These are phyloP conservation scores for Tuber melanosporum DNA, from an alignment of 495 filamentous ascomycete genomes.

Conservation along the genomic window DNA sequence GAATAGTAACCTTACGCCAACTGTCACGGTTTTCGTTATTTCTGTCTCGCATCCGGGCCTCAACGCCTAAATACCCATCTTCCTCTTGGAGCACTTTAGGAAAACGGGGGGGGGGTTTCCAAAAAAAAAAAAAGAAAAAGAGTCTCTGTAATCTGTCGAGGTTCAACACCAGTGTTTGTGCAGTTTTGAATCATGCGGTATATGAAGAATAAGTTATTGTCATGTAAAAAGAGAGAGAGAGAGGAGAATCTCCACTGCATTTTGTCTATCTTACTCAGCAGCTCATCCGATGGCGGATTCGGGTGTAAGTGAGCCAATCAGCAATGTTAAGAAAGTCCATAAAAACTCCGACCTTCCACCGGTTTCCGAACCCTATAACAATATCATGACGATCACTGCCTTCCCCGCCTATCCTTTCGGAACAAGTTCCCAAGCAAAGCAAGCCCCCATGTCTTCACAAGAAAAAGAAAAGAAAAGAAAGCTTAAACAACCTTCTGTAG, in stretches of 20 bases:
- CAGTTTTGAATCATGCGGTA: not conserved
- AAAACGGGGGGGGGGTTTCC: not conserved
- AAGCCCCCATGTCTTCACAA: no score
- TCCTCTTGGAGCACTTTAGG: not conserved
- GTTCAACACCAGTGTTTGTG: not conserved
- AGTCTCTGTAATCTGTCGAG: not conserved
- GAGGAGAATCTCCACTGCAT: not conserved
- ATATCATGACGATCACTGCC: not conserved
- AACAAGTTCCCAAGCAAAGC: not conserved
- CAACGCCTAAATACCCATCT: not conserved
- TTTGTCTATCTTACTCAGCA: no score
- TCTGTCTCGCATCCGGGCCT: not conserved
- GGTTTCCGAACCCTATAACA: no score
- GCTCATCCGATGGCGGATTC: not conserved
- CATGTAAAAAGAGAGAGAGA: not conserved
- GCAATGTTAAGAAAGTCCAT: not conserved
- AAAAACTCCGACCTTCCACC: not conserved
- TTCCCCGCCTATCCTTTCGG: not conserved
- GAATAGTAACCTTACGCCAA: not conserved
- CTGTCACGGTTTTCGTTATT: not conserved
- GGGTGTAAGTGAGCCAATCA: not conserved
- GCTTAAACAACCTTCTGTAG: not conserved
- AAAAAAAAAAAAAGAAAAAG: not conserved
- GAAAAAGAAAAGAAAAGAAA: not conserved
- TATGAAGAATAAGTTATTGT: not conserved